A percentile compares a stretch with the other conserved stretches of the same genome.
Conservation (phyloP, 2,329 filamentous ascomycete species). For the Dryadomyces quercus-mongolicae region DNA sequence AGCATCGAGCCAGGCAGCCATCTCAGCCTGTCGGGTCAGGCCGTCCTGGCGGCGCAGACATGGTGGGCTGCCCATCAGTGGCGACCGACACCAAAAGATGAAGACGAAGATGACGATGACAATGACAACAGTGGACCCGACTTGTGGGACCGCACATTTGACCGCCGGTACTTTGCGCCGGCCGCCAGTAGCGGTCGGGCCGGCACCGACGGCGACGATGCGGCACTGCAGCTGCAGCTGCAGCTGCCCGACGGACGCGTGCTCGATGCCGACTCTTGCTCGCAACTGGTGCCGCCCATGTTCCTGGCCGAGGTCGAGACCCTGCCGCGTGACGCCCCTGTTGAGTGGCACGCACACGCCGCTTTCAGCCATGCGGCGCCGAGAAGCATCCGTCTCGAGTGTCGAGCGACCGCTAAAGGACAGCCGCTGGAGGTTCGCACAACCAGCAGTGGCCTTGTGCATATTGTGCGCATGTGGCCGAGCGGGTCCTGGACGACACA, state of each 20-base stretch:
- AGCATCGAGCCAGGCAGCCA: background rate
- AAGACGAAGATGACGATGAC: slow-evolving; percentile 35
- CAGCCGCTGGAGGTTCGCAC: background rate
- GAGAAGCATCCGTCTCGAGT: background rate
- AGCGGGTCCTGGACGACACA: background rate
- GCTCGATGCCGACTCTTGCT: slow-evolving; percentile 16
- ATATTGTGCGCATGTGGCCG: slow-evolving; percentile 4
- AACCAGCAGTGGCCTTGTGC: background rate
- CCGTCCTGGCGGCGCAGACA: slow-evolving; percentile 28
- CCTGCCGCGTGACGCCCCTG: slow-evolving; percentile 58
- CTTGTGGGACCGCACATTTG: slow-evolving; percentile 56
- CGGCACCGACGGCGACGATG: background rate
- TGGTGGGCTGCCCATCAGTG: slow-evolving; percentile 34
- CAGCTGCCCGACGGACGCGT: slow-evolving; percentile 39
- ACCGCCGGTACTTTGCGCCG: slow-evolving; percentile 33
- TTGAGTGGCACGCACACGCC: slow-evolving; percentile 74
- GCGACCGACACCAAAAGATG: slow-evolving; percentile 29
- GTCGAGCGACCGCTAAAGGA: background rate
- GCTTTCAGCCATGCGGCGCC: slow-evolving; percentile 34
- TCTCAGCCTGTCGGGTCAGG: slow-evolving; percentile 21
- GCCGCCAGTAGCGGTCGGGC: slow-evolving; percentile 15
- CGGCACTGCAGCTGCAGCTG: slow-evolving; percentile 23
- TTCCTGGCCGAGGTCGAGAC: slow-evolving; percentile 65
- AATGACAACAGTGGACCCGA: slow-evolving; percentile 42
- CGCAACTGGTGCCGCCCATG: slow-evolving; percentile 44